These are phyloP conservation scores for Colletotrichum eremochloae DNA, from an alignment of 2,329 filamentous ascomycete species.

Conservation along the genomic window DNA sequence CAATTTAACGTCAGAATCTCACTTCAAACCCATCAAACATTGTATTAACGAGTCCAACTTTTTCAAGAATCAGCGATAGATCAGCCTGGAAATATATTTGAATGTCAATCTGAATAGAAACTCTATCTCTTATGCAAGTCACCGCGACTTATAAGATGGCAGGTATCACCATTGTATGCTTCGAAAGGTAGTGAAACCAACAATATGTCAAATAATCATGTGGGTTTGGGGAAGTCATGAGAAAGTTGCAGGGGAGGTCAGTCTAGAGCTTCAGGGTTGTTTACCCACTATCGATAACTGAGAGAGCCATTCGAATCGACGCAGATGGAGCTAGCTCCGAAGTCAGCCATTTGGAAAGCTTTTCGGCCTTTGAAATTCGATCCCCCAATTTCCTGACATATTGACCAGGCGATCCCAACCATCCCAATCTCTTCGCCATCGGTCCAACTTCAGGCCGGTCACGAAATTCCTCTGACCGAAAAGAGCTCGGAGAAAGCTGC, in stretches of 20 bases:
- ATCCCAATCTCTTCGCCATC: neutral
- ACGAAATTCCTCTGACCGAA: neutral
- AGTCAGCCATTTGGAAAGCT: neutral
- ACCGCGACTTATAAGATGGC: too few species aligned
- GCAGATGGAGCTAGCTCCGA: neutral
- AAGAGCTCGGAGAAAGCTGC: constrained; percentile 14
- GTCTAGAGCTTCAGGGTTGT: too few species aligned
- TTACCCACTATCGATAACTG: neutral
- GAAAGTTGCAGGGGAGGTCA: neutral
- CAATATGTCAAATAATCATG: too few species aligned
- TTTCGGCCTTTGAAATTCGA: neutral
- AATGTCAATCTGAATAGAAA: too few species aligned
- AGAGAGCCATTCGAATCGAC: neutral
- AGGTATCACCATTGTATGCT: too few species aligned
- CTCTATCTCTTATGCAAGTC: too few species aligned
- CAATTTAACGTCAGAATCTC: too few species aligned
- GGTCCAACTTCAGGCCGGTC: neutral
- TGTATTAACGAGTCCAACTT: too few species aligned
- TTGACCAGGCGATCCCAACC: neutral
- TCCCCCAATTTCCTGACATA: neutral
- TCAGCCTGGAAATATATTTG: too few species aligned
- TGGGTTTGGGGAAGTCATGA: neutral
- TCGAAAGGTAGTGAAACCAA: too few species aligned
- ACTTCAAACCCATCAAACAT: too few species aligned
- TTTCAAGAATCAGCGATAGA: too few species aligned